Evolutionary conservation across 2,329 filamentous ascomycete genomes (phyloP).

Genomic region (Aspergillus costaricaensis): DNA sequence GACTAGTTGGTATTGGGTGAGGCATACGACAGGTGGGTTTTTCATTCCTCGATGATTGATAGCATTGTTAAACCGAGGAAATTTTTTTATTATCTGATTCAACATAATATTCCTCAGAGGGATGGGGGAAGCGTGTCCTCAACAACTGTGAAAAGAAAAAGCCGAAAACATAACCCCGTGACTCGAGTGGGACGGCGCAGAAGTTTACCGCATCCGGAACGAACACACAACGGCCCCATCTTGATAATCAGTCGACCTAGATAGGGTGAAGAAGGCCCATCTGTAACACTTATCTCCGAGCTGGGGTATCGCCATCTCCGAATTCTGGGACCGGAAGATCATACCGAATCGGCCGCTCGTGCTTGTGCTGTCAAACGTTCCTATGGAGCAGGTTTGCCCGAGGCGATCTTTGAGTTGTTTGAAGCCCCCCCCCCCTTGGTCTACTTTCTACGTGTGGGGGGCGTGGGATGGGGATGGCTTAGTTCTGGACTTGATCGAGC

Average conservation of each 20-base stretch:
- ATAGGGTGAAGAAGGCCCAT: neutral
- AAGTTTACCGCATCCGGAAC: neutral
- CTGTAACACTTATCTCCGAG: neutral
- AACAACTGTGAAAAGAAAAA: neutral
- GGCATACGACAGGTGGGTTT: no score
- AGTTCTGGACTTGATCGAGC: neutral
- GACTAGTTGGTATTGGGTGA: neutral
- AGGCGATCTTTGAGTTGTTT: no score
- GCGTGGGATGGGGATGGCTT: neutral
- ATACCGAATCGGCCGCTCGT: neutral
- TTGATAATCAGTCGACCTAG: neutral
- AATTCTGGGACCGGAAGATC: neutral
- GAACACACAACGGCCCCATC: neutral
- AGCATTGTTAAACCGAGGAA: neutral
- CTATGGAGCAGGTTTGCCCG: neutral
- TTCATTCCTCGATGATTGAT: neutral
- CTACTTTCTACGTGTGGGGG: no score
- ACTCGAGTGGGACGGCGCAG: neutral
- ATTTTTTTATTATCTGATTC: neutral
- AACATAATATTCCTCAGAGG: neutral
- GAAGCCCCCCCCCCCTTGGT: no score
- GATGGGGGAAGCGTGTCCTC: neutral
- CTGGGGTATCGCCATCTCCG: neutral
- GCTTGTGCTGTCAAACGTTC: neutral
- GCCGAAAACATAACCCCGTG: neutral